Conservation (phyloP, 495 filamentous ascomycete species). For the Echria macrotheca region DNA sequence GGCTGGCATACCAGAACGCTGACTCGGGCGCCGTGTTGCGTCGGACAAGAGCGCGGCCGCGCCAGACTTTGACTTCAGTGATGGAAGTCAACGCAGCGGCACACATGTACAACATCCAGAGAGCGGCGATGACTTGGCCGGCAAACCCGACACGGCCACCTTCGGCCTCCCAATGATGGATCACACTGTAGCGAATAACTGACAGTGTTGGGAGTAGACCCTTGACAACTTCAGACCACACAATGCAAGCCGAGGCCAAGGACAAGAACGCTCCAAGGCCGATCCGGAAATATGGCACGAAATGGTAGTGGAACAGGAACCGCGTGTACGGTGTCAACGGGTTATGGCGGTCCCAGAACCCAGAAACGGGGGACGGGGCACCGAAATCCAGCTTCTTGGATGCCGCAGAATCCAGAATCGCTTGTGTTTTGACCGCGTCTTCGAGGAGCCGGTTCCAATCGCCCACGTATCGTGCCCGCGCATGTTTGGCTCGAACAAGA, state of each 20-base stretch:
- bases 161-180: constrained; percentile 64
- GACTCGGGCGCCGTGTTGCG: constrained; percentile 87
- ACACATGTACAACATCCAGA: constrained; percentile 92
- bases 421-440: constrained; percentile 66
- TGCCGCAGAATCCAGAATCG: constrained; percentile 75
- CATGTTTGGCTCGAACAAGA: constrained; percentile 73
- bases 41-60: constrained; percentile 81
- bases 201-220: constrained; percentile 68
- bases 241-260: constrained; percentile 70
- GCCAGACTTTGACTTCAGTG: constrained; percentile 88
- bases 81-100: constrained; percentile 78
- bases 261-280: constrained; percentile 59
- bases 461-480: constrained; percentile 70
- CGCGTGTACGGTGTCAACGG: constrained; percentile 83
- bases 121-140: constrained; percentile 74
- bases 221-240: constrained; percentile 91
- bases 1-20: constrained; percentile 89
- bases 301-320: constrained; percentile 65
- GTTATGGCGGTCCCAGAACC: constrained; percentile 47
- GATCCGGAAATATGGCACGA: constrained; percentile 60
- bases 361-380: constrained; percentile 49
- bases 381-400: constrained; percentile 77
- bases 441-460: constrained; percentile 79
- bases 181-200: constrained; percentile 75
- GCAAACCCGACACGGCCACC: constrained; percentile 72